Evolutionary conservation across 306 rosid genomes (phyloP), one percentile per base, ranked within the genome.

Genomic region (Vicia faba): DNA sequence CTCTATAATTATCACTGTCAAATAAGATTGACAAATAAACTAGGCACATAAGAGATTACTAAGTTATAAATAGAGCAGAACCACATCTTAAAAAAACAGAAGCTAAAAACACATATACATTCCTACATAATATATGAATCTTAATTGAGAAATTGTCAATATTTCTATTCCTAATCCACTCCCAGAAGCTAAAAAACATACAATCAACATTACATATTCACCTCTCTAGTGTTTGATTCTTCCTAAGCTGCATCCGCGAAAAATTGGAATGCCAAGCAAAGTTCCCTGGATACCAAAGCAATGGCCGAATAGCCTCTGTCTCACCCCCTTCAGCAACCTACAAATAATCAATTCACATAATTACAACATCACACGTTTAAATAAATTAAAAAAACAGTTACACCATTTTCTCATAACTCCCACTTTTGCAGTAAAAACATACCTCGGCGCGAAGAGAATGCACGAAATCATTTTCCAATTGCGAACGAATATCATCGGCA

Each of bases 181-280:
- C n/a, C n/a, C n/a, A n/a, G n/a, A n/a, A 4, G 35, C 26, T 12
- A 59, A 46, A 43, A 46, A 23, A 2, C 31, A 36, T 36, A 11
- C 55, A 29, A 16, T 33, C 50, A 51, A 54, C 64, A 76, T 39
- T 80, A 14, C 66, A 14, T 6, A 70, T 65, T 75, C 65, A 95
- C 99, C 96, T 86, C 89, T 90, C 97, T 38, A 95, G 89, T 14
- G 93, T 83, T 81, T 85, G 97, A 75, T 79, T 95, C 89, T 90
- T 95, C 88, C 99, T 80, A 48, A 95, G 86, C 80, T 95, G 96
- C 99, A 95, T 95, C 38, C 99, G 79, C 4, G 99, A 95, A 59
- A 95, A 95, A 79, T 82, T 95, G 0, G 96, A 90, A 80, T 91
- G 99, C 99, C 99, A 95, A 56, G 99, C 99, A 38, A 95, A 87